Evolutionary conservation across 805 yeast species (phyloP), one percentile per base, ranked within the genome.

Genomic region (Cyberlindnera subsufficiens): DNA sequence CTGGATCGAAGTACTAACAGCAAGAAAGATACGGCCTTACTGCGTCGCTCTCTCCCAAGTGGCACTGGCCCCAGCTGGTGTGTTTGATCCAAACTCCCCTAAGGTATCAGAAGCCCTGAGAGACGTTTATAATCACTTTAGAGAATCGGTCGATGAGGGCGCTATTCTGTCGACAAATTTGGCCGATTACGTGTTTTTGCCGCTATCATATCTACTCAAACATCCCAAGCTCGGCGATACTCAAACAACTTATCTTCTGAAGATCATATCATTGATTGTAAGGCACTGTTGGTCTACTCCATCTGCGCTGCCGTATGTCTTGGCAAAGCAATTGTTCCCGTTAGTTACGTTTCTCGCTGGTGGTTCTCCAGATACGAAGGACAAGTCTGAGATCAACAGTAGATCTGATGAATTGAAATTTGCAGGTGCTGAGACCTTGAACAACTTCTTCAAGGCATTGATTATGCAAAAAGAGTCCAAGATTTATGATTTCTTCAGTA

Each of bases 121-220:
- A 30, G 59, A 58, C 2, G 48, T 74, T 5, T 65, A 68, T 39
- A 34, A 35, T 1, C 41, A 42, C 16, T 46, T 57, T n/a, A 35
- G 30, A 3, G 39, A 42, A 0, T 40, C 54, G 17, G 45, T 69
- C 10, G 39, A 19, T 10, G 41, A 30, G 10, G 40, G 42, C 9
- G 40, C 48, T 4, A 36, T 43, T 1, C 42, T 72, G 1, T 63
- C 77, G 0, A 48, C 65, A 1, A 65, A 64, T 20, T 53, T 80
- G 16, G 83, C 83, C 0, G 85, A 81, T 46, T 80, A 80, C 45
- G 67, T 81, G 1, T 80, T 79, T 58, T 71, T 78, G 11, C 88
- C 89, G 0, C 52, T 82, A 3, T 71, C 78, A 1, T 71, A 72
- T 42, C 54, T 82, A 8, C 58, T 82, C 33, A 72, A 74, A 43